These are phyloP conservation scores for Parsonsia alboflavescens DNA, from an alignment of 257 asterid genomes.

Conservation along the genomic window DNA sequence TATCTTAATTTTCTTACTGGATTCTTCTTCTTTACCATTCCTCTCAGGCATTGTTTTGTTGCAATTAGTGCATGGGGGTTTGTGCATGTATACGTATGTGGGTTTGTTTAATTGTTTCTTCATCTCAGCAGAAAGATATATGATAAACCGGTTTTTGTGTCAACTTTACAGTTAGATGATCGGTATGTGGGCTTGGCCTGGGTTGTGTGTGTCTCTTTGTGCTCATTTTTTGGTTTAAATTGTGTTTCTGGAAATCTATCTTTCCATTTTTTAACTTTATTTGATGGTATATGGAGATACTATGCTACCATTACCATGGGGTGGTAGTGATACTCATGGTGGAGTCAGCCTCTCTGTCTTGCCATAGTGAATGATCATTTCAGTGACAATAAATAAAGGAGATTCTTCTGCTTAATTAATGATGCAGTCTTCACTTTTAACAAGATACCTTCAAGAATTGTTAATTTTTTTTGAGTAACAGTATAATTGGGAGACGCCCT, in stretches of 20 bases:
- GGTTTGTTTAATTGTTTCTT: not conserved
- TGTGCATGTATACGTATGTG: not conserved
- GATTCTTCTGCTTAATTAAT: not conserved
- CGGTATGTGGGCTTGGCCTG: not conserved
- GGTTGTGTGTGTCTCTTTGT: not conserved
- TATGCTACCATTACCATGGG: not conserved
- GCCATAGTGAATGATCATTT: not conserved
- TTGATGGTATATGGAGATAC: not conserved
- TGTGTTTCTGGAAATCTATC: not conserved
- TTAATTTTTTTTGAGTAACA: not conserved
- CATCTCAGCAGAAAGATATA: not conserved
- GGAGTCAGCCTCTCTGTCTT: not conserved
- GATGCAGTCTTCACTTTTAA: not conserved
- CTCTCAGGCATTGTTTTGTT: conserved; percentile 1
- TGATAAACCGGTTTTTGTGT: not conserved
- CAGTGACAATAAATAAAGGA: not conserved
- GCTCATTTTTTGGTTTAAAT: not conserved
- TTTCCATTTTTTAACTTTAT: not conserved
- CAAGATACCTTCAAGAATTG: not conserved
- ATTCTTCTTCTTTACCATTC: not conserved
- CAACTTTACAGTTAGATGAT: not conserved
- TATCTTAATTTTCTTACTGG: not conserved
- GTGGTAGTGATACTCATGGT: not conserved
- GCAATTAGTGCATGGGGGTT: not conserved
- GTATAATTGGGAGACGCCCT: not conserved